phyloP scores from a whole-genome alignment of 371 early-diverging fungal genomes.

The Rhizomucor pusillus region DNA sequence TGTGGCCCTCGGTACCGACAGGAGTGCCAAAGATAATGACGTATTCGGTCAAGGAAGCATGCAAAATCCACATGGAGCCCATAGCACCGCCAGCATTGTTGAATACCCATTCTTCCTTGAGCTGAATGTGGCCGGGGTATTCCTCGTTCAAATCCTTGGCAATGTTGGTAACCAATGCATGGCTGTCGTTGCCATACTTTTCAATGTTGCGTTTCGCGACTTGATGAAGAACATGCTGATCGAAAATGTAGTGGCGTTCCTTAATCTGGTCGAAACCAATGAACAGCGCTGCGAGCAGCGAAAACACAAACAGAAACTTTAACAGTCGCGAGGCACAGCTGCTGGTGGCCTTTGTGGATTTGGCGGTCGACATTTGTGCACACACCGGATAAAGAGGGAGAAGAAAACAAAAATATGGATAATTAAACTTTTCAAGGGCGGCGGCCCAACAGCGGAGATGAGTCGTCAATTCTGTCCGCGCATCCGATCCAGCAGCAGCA shows the following conservation, averaged over 20 bases:
- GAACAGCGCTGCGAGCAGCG: background rate
- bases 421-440: background rate
- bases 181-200: slow-evolving; percentile 32
- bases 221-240: slow-evolving; percentile 37
- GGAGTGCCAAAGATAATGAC: slow-evolving; percentile 57
- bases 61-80: slow-evolving; percentile 56
- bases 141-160: slow-evolving; percentile 35
- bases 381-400: background rate
- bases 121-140: slow-evolving; percentile 44
- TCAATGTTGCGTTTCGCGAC: slow-evolving; percentile 46
- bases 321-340: background rate
- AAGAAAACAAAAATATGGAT: background rate
- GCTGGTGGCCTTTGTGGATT: too few relatives aligned
- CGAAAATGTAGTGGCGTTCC: slow-evolving; percentile 43
- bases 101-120: slow-evolving; percentile 53
- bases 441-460: background rate
- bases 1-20: slow-evolving; percentile 56
- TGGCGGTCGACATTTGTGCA: background rate
- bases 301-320: background rate
- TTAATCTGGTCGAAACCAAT: slow-evolving; percentile 27
- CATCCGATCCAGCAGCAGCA: background rate
- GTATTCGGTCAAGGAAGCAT: slow-evolving; percentile 54
- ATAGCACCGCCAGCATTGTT: slow-evolving; percentile 61
- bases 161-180: slow-evolving; percentile 29
- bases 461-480: background rate